Percentiles rank a stretch among this genome's conserved stretches.
Evolutionary conservation across 129 eudicot species (phyloP).

Genomic region (Artemisia annua): DNA sequence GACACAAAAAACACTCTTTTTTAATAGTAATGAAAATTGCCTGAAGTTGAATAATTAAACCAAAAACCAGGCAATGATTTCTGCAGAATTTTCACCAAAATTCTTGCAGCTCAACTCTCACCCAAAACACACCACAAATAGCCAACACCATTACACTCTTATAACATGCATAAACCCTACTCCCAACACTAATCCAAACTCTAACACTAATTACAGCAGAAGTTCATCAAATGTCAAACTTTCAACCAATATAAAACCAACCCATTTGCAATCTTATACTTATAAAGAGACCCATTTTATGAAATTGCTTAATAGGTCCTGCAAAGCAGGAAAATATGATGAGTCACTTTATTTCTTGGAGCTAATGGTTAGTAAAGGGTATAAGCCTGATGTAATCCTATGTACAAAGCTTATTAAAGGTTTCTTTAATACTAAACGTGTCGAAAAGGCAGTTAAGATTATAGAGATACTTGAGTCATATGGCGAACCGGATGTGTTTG

Average conservation of each 20-base stretch:
- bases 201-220: slow-evolving; percentile 19
- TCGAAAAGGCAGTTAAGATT: slow-evolving; percentile 54
- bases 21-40: slow-evolving; percentile 2
- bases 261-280: slow-evolving; percentile 41
- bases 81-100: slow-evolving; percentile 52
- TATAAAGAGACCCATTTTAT: slow-evolving; percentile 57
- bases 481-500: slow-evolving; percentile 67
- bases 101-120: slow-evolving; percentile 37
- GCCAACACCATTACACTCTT: slow-evolving; percentile 33
- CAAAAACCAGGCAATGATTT: slow-evolving; percentile 24
- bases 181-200: slow-evolving; percentile 10
- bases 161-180: slow-evolving; percentile 44
- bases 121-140: slow-evolving; percentile 31
- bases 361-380: slow-evolving; percentile 62
- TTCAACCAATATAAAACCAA: slow-evolving; percentile 34
- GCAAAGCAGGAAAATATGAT: slow-evolving; percentile 59
- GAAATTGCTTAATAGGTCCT: slow-evolving; percentile 54
- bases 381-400: slow-evolving; percentile 57
- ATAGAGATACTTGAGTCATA: slow-evolving; percentile 56
- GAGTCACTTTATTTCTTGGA: slow-evolving; percentile 72
- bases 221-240: slow-evolving; percentile 34
- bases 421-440: slow-evolving; percentile 46
- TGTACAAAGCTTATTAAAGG: slow-evolving; percentile 82
- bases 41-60: slow-evolving; percentile 14
- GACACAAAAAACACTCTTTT: no score